Evolutionary conservation across 139 green algal species (phyloP), one percentile per base, ranked within the genome.

Genomic region (Asterochloris sp.): DNA sequence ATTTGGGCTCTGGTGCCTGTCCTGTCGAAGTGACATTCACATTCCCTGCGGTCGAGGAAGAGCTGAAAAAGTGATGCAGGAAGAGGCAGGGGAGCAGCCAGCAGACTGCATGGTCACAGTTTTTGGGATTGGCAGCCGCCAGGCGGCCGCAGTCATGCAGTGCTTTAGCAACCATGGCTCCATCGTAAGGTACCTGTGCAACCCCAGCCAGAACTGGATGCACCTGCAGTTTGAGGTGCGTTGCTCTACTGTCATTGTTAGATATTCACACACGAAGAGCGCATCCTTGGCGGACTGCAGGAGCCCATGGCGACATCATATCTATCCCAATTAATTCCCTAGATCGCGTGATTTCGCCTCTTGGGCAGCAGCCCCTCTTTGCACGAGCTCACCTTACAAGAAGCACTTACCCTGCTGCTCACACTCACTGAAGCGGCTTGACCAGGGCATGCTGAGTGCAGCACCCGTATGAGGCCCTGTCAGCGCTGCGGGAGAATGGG

Each of bases 111-210:
- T 87, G 84, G 89, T 92, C 14, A 92, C 88, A n/a, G 84, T 92
- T 17, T 92, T 86, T 85, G 89, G 89, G 19, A 91, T 92, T 64
- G 60, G 73, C 13, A 81, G 79, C 10, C 73, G 21, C 47, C 74
- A 89, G 47, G 21, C 82, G 29, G 66, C 79, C 10, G 16, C 84
- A 13, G 76, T 92, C 12, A 75, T 92, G 13, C 79, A 73, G 13
- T 85, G 92, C 63, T 92, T 92, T 73, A 63, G 73, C 38, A 90
- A 89, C 67, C 89, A 85, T 29, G 89, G 89, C 13, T 82, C 90
- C 62, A 86, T 90, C 23, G 8, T 86, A 68, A 82, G 88, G 67
- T 84, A 68, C 15, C 86, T 87, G 11, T n/a, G 81, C 1, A 19
- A 78, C 27, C 74, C 61, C 47, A 26, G 23, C 4, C 78, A 84